phyloP scores from a whole-genome alignment of 305 asterid species.

The Rubia occidens region DNA sequence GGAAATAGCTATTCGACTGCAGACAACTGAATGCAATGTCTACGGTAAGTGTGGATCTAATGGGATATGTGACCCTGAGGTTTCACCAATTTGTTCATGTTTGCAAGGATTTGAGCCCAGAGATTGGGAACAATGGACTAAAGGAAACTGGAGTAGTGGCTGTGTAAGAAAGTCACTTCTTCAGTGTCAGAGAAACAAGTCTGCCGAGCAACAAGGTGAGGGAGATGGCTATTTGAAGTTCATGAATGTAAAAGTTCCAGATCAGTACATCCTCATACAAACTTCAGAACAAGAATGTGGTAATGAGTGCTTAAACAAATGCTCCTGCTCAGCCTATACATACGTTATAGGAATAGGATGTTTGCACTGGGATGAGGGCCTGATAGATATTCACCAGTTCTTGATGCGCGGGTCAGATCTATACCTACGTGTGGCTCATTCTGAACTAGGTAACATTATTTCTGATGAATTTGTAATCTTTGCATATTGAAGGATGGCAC shows the following conservation, averaged over 20 bases:
- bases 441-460: neutral
- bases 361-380: constrained; percentile 13
- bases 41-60: neutral
- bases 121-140: neutral
- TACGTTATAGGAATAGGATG: constrained; percentile 19
- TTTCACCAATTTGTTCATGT: neutral
- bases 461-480: neutral
- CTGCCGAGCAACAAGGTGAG: neutral
- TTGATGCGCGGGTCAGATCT: neutral
- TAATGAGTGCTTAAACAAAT: constrained; percentile 17
- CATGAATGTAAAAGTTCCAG: constrained; percentile 33
- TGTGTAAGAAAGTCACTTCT: neutral
- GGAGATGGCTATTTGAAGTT: constrained; percentile 40
- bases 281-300: constrained; percentile 26
- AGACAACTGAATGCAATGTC: neutral
- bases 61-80: neutral
- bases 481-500: neutral
- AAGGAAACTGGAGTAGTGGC: neutral
- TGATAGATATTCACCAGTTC: neutral
- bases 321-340: constrained; percentile 23
- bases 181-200: constrained; percentile 21
- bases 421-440: neutral
- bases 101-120: neutral
- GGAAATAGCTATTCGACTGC: neutral
- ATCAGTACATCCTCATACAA: constrained; percentile 19